Evolutionary conservation across 176 grass and related monocot genomes (phyloP).

Genomic region (Canna indica): DNA sequence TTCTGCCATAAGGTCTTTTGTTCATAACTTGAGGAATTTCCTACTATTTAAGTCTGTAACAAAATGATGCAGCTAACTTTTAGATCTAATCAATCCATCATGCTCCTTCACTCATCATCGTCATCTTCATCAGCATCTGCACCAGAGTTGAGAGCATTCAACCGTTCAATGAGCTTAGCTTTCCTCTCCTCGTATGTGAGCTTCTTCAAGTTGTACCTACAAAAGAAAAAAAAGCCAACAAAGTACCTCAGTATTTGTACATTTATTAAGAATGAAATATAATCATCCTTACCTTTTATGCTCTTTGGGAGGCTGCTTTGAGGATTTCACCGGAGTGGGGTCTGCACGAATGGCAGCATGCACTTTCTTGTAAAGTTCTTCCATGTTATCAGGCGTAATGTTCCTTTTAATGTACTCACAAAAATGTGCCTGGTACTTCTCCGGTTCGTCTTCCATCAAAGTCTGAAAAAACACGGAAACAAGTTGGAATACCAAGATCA

Average conservation of each 20-base stretch:
- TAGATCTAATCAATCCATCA: neutral
- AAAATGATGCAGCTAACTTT: neutral
- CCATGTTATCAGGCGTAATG: slow-evolving; percentile 49
- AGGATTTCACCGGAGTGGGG: neutral
- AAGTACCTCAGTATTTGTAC: too few species aligned
- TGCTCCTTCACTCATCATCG: slow-evolving; percentile 17
- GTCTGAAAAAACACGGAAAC: neutral
- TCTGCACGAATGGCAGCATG: slow-evolving; percentile 32
- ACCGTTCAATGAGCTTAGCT: neutral
- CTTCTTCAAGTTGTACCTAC: slow-evolving; percentile 1
- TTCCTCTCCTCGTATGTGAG: neutral
- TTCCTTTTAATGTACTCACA: slow-evolving; percentile 64
- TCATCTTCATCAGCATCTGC: neutral
- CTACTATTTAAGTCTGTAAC: neutral
- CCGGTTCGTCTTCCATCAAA: slow-evolving; percentile 3
- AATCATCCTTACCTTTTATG: neutral
- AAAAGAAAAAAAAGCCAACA: too few species aligned
- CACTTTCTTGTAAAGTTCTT: slow-evolving; percentile 68
- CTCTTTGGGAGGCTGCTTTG: neutral
- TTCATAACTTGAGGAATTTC: too few species aligned
- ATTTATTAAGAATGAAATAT: neutral
- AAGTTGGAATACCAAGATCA: too few species aligned
- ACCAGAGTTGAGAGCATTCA: neutral
- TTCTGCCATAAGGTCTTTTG: too few species aligned
- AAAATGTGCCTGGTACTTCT: slow-evolving; percentile 47